Evolutionary conservation across 2,329 filamentous ascomycete genomes (phyloP).

Genomic region (Clarireedia hainanense): DNA sequence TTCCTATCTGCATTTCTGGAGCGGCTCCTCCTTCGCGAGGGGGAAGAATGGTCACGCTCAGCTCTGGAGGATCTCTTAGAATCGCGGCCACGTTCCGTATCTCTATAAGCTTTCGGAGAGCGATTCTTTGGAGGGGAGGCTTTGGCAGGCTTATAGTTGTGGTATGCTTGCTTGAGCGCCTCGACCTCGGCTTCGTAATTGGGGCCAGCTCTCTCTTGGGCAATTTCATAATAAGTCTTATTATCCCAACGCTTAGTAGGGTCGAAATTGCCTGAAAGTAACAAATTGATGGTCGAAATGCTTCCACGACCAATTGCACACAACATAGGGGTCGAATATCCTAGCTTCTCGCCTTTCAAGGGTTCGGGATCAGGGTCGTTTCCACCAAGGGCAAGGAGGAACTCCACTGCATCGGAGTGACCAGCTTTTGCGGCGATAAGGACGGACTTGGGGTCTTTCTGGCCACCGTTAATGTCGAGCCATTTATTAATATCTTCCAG

Average conservation of each 20-base stretch:
- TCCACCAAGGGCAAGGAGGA: slow-evolving; percentile 41
- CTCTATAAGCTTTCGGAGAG: slow-evolving; percentile 39
- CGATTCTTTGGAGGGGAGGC: slow-evolving; percentile 38
- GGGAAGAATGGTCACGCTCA: slow-evolving; percentile 20
- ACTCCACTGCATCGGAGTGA: slow-evolving; percentile 50
- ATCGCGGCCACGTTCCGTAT: slow-evolving; percentile 25
- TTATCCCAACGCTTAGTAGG: slow-evolving; percentile 69
- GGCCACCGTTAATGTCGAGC: slow-evolving; percentile 42
- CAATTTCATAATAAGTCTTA: slow-evolving; percentile 80
- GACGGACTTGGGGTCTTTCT: slow-evolving; percentile 75
- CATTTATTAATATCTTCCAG: slow-evolving; percentile 54
- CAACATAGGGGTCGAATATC: slow-evolving; percentile 85
- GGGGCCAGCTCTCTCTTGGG: slow-evolving; percentile 60
- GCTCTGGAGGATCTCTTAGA: slow-evolving; percentile 13
- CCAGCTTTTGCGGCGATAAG: slow-evolving; percentile 88
- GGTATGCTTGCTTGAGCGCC: slow-evolving; percentile 68
- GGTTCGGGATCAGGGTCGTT: slow-evolving; percentile 63
- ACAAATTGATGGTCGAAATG: slow-evolving; percentile 71
- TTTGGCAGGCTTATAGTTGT: slow-evolving; percentile 49
- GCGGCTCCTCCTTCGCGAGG: slow-evolving; percentile 21
- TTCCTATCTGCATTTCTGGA: slow-evolving; percentile 22
- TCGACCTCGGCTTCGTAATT: slow-evolving; percentile 86
- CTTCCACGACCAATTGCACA: slow-evolving; percentile 88
- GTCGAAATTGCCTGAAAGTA: slow-evolving; percentile 77
- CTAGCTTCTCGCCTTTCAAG: slow-evolving; percentile 46